These are phyloP conservation scores for Musa beccarii DNA, from an alignment of 176 grass and related monocot species.

Conservation along the genomic window DNA sequence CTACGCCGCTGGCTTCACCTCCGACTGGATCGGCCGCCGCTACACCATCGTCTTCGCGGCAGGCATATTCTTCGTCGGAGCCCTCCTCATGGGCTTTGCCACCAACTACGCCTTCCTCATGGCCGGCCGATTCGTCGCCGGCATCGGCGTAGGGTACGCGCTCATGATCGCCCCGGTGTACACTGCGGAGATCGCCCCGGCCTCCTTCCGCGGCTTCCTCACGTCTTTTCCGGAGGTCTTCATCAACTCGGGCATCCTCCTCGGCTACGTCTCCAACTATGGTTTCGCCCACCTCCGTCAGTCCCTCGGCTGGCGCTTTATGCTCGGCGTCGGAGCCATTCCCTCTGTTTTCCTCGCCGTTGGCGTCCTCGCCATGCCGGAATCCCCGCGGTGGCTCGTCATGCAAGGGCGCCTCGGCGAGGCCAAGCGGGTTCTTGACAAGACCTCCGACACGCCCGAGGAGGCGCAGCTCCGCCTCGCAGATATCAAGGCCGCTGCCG, in stretches of 20 bases:
- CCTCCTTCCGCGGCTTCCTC: slow-evolving; percentile 58
- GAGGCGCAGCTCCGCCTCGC: slow-evolving; percentile 56
- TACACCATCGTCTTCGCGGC: slow-evolving; percentile 67
- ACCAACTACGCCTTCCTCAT: slow-evolving; percentile 72
- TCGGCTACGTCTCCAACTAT: slow-evolving; percentile 75
- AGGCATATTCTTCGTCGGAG: slow-evolving; percentile 64
- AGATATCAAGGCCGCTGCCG: slow-evolving; percentile 55
- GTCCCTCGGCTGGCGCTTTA: slow-evolving; percentile 50
- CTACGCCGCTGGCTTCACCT: slow-evolving; percentile 61
- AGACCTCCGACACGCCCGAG: slow-evolving; percentile 48
- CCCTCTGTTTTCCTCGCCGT: slow-evolving; percentile 56
- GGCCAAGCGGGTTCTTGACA: slow-evolving; percentile 45
- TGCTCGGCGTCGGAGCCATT: slow-evolving; percentile 60
- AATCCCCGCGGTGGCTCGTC: slow-evolving; percentile 77
- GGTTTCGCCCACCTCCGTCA: slow-evolving; percentile 39
- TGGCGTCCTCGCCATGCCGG: slow-evolving; percentile 64
- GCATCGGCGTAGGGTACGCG: slow-evolving; percentile 65
- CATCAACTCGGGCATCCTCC: slow-evolving; percentile 81
- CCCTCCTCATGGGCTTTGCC: slow-evolving; percentile 65
- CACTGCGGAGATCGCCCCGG: slow-evolving; percentile 67
- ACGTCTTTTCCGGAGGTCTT: slow-evolving; percentile 87
- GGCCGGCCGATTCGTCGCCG: slow-evolving; percentile 66
- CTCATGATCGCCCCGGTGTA: slow-evolving; percentile 85
- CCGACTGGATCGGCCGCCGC: slow-evolving; percentile 74
- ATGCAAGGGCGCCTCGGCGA: slow-evolving; percentile 64